Conservation (phyloP, 306 rosid genomes). For the Benincasa hispida region DNA sequence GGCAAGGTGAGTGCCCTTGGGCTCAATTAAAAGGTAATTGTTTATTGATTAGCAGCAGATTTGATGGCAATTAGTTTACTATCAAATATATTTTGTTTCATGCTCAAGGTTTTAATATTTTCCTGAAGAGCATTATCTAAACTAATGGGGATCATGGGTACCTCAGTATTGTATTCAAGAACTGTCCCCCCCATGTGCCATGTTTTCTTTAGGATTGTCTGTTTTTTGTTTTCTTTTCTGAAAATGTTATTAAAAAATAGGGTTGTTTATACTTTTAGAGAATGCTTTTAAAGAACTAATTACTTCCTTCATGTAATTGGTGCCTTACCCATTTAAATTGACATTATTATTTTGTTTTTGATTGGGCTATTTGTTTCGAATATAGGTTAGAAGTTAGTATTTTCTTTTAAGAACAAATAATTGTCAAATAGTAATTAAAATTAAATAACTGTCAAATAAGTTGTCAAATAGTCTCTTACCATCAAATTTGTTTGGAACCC, state of each 20-base stretch:
- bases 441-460: too few relatives aligned
- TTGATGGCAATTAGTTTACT: background rate
- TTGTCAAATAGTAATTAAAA: too few relatives aligned
- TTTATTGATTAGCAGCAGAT: background rate
- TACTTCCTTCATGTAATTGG: too few relatives aligned
- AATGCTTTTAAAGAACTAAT: background rate
- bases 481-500: too few relatives aligned
- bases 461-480: too few relatives aligned
- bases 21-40: background rate
- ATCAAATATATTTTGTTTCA: background rate
- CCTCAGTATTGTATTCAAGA: background rate
- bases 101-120: background rate
- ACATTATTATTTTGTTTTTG: too few relatives aligned
- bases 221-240: background rate
- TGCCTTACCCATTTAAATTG: too few relatives aligned
- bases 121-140: background rate
- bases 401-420: too few relatives aligned
- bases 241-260: background rate
- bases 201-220: background rate
- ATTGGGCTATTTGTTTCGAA: too few relatives aligned
- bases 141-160: background rate
- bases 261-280: background rate
- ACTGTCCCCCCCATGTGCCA: background rate
- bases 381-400: too few relatives aligned
- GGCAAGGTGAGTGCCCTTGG: background rate